These are phyloP conservation scores for Taiozyma onychis DNA, from an alignment of 1,139 yeast species.

Conservation along the genomic window DNA sequence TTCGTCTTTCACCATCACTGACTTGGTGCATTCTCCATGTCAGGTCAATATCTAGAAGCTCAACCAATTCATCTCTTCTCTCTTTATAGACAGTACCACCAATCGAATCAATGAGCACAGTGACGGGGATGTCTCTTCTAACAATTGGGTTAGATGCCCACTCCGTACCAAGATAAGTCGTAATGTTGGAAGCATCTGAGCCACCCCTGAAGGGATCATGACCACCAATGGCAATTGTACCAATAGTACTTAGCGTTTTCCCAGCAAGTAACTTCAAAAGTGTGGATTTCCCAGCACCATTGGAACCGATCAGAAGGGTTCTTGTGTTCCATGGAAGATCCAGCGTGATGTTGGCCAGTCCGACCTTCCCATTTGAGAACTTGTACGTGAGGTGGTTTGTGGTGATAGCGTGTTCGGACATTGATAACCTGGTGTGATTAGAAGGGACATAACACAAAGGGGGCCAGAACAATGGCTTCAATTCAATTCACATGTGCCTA, in stretches of 20 bases:
- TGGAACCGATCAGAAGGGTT: slow-evolving; percentile 81
- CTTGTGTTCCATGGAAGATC: slow-evolving; percentile 66
- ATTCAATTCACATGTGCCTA: not conserved
- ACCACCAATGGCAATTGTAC: slow-evolving; percentile 63
- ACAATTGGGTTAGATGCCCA: slow-evolving; percentile 95
- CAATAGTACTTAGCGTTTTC: slow-evolving; percentile 75
- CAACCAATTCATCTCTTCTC: slow-evolving; percentile 69
- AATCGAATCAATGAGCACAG: slow-evolving; percentile 67
- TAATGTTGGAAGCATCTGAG: slow-evolving; percentile 42
- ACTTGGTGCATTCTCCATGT: slow-evolving; percentile 90
- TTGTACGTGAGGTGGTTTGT: slow-evolving; percentile 64
- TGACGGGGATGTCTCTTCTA: slow-evolving; percentile 84
- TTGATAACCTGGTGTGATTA: not conserved
- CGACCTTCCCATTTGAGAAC: slow-evolving; percentile 63
- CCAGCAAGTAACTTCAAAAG: slow-evolving; percentile 82
- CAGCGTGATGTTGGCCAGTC: slow-evolving; percentile 59
- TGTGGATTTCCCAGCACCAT: slow-evolving; percentile 97
- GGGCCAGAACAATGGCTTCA: not conserved
- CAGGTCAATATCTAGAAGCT: slow-evolving; percentile 76
- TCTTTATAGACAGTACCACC: slow-evolving; percentile 76
- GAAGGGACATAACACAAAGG: not conserved
- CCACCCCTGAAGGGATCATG: slow-evolving; percentile 75
- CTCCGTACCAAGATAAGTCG: slow-evolving; percentile 94
- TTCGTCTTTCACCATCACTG: slow-evolving; percentile 90
- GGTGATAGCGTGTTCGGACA: slow-evolving; percentile 43